Base-by-base conservation (phyloP, 1,284 basidiomycete genomes). In the Boletellus dicymbophilus region DNA sequence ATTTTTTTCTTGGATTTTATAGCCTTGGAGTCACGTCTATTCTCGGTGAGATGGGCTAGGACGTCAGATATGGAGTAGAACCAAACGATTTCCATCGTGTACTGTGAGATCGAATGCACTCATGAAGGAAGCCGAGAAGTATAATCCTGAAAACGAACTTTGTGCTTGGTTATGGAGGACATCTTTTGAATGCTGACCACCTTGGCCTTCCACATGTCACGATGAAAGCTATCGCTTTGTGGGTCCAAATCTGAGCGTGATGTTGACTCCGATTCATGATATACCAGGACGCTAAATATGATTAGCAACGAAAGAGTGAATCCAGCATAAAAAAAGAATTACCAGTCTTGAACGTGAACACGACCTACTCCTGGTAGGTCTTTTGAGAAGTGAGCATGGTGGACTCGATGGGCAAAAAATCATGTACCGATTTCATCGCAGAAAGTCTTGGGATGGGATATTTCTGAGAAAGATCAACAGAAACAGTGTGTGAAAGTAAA, bases 171-270 rank as follows among this genome's bases (percentile, higher is more conserved):
- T 39, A 25, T 28, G 28, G 21, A 1, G 8, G 26, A 25, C 10
- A 20, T 16, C 25, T 42, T 37, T 12, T 51, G 30, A 3, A 46
- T 51, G 10, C 28, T 3, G 5, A 52, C 31, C 6, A 52, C 51
- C 9, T 46, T 52, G 9, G 48, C 51, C 43, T 50, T 52, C 48
- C 43, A 52, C 30, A 52, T 23, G 13, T 33, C 9, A 23, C 49
- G 3, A 6, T 37, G 20, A 13, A 1, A 2, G 10, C 11, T 3
- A 21, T 42, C 13, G n/a, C 18, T 12, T 39, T 39, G 3, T 10
- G 13, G 27, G 3, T 28, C 27, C 13, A 13, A 28, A 28, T 28
- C 27, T 13, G 27, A 28, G 27, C 13, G 9, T 13, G 4, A 28
- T n/a, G 27, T 6, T 9, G 27, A 5, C 10, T 13, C 9, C 13